A percentile compares a stretch with the other conserved stretches of the same genome.
Conservation (phyloP, 108 stramenopile genomes). For the Schizochytrium sp. region DNA sequence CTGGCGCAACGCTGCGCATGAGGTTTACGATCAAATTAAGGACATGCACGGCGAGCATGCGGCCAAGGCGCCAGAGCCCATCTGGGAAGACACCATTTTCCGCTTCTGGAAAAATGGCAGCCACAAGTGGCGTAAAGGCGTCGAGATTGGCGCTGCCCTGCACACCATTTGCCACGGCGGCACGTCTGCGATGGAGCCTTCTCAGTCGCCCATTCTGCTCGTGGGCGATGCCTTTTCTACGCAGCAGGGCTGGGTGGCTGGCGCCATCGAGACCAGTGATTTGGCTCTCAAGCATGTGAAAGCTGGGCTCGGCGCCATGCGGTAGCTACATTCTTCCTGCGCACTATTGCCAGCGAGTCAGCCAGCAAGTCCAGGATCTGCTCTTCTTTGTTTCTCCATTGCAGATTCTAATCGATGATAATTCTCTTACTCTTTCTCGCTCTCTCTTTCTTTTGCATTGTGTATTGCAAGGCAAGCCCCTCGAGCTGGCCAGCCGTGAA, state of each 20-base stretch:
- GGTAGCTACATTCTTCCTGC: no score
- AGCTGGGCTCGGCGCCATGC: neutral
- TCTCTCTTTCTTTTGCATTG: no score
- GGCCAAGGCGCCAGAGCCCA: neutral
- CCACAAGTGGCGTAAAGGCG: slow-evolving; percentile 5
- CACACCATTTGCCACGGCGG: neutral
- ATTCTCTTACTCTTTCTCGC: no score
- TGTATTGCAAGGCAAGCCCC: no score
- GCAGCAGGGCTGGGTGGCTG: neutral
- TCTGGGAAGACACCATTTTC: neutral
- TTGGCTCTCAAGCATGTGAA: neutral
- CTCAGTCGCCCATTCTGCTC: neutral
- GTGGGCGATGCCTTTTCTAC: neutral
- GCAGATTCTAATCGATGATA: no score
- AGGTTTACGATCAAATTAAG: neutral
- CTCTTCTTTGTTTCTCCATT: no score
- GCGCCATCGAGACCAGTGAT: neutral
- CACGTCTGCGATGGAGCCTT: neutral
- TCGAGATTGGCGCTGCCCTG: neutral
- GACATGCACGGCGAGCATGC: neutral
- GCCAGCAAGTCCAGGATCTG: no score
- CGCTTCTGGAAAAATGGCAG: neutral
- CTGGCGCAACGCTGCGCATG: neutral
- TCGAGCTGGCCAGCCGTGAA: no score
- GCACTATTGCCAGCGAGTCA: no score